phyloP scores from a whole-genome alignment of 2,329 filamentous ascomycete species.

The Fusarium tupiense region DNA sequence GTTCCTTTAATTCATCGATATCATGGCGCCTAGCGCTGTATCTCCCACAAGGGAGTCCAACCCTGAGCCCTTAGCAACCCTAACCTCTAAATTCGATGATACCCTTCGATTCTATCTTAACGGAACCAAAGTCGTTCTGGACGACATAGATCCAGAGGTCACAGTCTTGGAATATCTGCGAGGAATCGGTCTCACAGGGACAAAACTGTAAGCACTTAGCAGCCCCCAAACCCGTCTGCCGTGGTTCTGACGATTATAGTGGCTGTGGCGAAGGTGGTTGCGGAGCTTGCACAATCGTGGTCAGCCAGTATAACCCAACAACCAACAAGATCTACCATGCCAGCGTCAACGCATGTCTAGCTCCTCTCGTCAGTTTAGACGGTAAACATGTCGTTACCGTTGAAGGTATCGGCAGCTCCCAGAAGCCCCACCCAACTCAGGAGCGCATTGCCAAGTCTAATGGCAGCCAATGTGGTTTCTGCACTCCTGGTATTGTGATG shows the following conservation, averaged over 20 bases:
- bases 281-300: constrained; percentile 93
- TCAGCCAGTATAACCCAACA: constrained; percentile 93
- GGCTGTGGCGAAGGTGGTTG: constrained; percentile 97
- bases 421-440: constrained; percentile 87
- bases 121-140: constrained; percentile 86
- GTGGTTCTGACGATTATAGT: constrained; percentile 47
- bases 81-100: constrained; percentile 85
- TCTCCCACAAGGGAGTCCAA: constrained; percentile 57
- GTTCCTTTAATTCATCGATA: not conserved
- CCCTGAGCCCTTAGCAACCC: constrained; percentile 48
- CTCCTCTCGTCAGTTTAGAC: constrained; percentile 90
- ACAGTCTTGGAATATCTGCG: constrained; percentile 93
- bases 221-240: not conserved
- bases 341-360: constrained; percentile 94
- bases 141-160: constrained; percentile 88
- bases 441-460: constrained; percentile 91
- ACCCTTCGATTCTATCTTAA: constrained; percentile 94
- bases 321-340: constrained; percentile 95
- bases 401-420: constrained; percentile 91
- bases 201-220: constrained; percentile 72
- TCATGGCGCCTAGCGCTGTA: constrained; percentile 67
- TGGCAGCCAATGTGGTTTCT: constrained; percentile 94
- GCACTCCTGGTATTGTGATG: constrained; percentile 98
- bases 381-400: constrained; percentile 99
- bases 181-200: constrained; percentile 92